These are phyloP conservation scores for Penicillium sp. DNA, from an alignment of 2,329 filamentous ascomycete species.

Conservation along the genomic window DNA sequence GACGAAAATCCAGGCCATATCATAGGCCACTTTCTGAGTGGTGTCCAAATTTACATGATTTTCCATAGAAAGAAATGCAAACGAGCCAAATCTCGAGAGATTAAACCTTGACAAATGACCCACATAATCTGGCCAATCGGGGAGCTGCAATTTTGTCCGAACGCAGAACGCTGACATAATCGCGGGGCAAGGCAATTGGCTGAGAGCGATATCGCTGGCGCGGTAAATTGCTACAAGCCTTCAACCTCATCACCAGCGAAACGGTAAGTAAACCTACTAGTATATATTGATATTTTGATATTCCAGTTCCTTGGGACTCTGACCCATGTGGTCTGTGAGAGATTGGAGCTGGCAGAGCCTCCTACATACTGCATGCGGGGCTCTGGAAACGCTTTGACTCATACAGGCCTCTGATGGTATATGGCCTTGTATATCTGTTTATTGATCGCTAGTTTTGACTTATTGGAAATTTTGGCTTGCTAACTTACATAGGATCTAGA, in stretches of 20 bases:
- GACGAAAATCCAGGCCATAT: background rate
- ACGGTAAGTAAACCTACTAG: slow-evolving; percentile 20
- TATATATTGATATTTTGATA: background rate
- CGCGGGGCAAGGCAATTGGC: slow-evolving; percentile 15
- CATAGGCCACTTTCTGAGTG: no score
- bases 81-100: background rate
- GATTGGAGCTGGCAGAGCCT: slow-evolving; percentile 3
- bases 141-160: background rate
- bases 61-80: background rate
- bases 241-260: slow-evolving; percentile 18
- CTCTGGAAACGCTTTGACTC: slow-evolving; percentile 18
- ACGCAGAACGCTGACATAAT: slow-evolving; percentile 14
- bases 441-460: background rate
- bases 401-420: slow-evolving; percentile 9
- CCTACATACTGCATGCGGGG: slow-evolving; percentile 15
- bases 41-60: background rate
- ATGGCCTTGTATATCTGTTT: background rate
- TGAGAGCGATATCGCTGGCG: slow-evolving; percentile 34
- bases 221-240: slow-evolving; percentile 21
- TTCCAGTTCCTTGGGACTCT: background rate
- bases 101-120: background rate
- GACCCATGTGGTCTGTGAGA: background rate
- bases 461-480: background rate
- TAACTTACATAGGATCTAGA: slow-evolving; percentile 7
- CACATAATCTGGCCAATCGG: slow-evolving; percentile 8